A percentile compares a stretch with the other conserved stretches of the same genome.
These are phyloP conservation scores for Dictyostelium intermedium DNA, from an alignment of 78 protist genomes.

Conservation along the genomic window DNA sequence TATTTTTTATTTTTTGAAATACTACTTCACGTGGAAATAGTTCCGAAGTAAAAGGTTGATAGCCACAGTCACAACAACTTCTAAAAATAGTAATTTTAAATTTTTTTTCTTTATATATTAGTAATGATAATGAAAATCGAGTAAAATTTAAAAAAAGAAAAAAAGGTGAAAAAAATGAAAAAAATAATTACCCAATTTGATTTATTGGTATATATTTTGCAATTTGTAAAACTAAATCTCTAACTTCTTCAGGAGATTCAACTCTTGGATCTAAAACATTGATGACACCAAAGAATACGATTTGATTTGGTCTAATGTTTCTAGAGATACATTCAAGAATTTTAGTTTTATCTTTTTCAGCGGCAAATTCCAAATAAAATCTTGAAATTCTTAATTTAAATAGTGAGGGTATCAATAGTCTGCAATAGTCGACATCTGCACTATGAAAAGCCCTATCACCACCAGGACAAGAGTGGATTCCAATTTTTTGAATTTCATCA, in stretches of 20 bases:
- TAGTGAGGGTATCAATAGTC: slow-evolving; percentile 3
- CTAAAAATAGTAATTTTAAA: too few species aligned
- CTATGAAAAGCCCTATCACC: slow-evolving; percentile 17
- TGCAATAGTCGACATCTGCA: slow-evolving; percentile 10
- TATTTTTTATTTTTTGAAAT: slow-evolving; percentile 23
- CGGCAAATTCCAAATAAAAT: slow-evolving; percentile 30
- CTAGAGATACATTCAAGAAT: neutral
- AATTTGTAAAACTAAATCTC: slow-evolving; percentile 19
- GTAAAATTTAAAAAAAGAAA: too few species aligned
- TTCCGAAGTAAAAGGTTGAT: slow-evolving; percentile 11
- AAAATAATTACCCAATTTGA: slow-evolving; percentile 22
- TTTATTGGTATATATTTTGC: slow-evolving; percentile 38
- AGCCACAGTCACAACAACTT: slow-evolving; percentile 45
- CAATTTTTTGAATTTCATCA: slow-evolving; percentile 11
- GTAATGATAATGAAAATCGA: too few species aligned
- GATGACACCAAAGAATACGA: slow-evolving; percentile 44
- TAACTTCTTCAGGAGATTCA: slow-evolving; percentile 59
- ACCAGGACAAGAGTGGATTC: slow-evolving; percentile 57
- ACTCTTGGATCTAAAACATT: slow-evolving; percentile 40
- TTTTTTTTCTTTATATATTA: too few species aligned
- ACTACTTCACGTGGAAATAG: neutral
- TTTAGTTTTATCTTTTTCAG: neutral
- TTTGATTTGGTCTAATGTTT: neutral
- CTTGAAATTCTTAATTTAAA: neutral
- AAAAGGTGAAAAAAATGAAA: neutral